A percentile compares a stretch with the other conserved stretches of the same genome.
Conservation (phyloP, 176 grass and related monocot genomes). For the Juncus inflexus region DNA sequence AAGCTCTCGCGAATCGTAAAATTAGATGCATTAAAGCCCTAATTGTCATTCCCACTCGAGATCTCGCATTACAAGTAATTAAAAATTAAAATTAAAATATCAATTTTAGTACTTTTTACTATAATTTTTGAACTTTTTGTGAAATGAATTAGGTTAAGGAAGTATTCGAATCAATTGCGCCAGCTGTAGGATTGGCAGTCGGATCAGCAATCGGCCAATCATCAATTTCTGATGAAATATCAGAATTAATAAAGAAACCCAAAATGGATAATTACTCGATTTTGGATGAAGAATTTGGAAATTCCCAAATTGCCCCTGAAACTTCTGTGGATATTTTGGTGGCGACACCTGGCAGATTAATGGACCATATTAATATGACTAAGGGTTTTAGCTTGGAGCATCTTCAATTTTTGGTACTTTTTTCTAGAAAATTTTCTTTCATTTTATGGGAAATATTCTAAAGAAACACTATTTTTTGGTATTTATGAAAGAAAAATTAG, state of each 20-base stretch:
- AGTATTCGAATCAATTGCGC: conserved; percentile 83
- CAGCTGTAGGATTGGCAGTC: conserved; percentile 66
- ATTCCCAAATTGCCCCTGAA: conserved; percentile 60
- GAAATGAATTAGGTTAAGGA: conserved; percentile 73
- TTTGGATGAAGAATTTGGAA: conserved; percentile 45
- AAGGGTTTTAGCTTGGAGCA: conserved; percentile 92
- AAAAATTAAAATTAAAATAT: conserved; percentile 12
- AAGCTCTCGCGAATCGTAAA: conserved; percentile 45
- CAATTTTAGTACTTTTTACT: conserved; percentile 15
- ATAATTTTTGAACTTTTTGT: not conserved
- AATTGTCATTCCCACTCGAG: conserved; percentile 79
- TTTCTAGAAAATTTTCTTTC: not conserved
- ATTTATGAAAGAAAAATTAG: too few species aligned
- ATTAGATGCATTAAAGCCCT: conserved; percentile 74
- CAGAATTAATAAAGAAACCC: conserved; percentile 51
- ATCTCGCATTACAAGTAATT: conserved; percentile 83
- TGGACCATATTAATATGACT: conserved; percentile 96
- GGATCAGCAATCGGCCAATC: conserved; percentile 85
- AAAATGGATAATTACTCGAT: conserved; percentile 51
- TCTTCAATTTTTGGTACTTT: conserved; percentile 82
- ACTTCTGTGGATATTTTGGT: conserved; percentile 92
- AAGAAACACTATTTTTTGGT: not conserved
- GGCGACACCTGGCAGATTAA: conserved; percentile 88
- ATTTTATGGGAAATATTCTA: not conserved
- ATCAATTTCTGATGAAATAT: conserved; percentile 81